Conservation (phyloP, 768 basidiomycete genomes). For the Suillus placidus region DNA sequence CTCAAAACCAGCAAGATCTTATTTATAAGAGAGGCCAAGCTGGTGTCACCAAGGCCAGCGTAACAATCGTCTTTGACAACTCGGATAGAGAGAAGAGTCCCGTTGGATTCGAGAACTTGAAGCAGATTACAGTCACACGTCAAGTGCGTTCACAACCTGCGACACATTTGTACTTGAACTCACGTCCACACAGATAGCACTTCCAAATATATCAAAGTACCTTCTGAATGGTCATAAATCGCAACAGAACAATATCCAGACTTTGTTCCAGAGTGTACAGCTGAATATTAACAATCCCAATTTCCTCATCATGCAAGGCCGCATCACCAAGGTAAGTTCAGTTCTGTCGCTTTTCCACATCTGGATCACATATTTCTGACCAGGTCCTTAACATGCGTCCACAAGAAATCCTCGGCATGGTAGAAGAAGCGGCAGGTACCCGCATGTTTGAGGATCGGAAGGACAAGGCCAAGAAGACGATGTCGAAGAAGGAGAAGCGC, state of each 20-base stretch:
- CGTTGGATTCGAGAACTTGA: conserved; percentile 72
- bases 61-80: conserved; percentile 99
- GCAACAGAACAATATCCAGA: conserved; percentile 81
- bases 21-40: conserved; percentile 99
- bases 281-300: conserved; percentile 99
- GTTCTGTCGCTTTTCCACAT: neutral
- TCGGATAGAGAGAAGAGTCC: conserved; percentile 86
- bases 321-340: conserved; percentile 86
- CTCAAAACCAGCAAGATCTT: conserved; percentile 93
- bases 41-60: conserved; percentile 94
- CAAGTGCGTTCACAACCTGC: conserved; percentile 58
- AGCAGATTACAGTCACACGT: conserved; percentile 95
- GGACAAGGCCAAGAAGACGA: conserved; percentile 94
- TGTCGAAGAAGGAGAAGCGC: conserved; percentile 96
- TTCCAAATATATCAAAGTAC: conserved; percentile 94
- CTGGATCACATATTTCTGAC: conserved; percentile 6
- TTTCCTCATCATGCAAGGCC: conserved; percentile 99
- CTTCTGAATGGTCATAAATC: conserved; percentile 95
- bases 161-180: neutral
- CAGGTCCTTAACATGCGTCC: conserved; percentile 97
- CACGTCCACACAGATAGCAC: conserved; percentile 64
- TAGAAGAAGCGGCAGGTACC: conserved; percentile 97
- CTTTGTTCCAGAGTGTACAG: conserved; percentile 94
- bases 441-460: conserved; percentile 99
- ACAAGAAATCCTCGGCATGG: conserved; percentile 96